phyloP scores from a whole-genome alignment of 2,329 filamentous ascomycete genomes.

The Pseudogymnoascus sp. region DNA sequence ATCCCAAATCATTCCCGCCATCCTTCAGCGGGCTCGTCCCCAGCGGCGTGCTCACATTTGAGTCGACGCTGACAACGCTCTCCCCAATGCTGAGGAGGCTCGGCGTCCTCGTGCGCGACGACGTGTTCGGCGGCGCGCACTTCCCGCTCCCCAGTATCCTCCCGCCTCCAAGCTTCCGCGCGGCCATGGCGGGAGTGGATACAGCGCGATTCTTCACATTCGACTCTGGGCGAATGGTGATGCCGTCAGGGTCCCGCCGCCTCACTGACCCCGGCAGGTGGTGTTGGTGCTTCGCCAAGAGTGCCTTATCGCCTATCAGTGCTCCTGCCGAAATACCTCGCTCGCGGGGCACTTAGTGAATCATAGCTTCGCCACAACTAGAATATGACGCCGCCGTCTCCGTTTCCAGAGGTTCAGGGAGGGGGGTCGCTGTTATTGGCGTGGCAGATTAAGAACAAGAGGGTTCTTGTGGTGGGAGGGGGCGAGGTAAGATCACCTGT shows the following conservation, averaged over 20 bases:
- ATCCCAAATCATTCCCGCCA: constrained; percentile 69
- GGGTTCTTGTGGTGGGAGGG: constrained; percentile 86
- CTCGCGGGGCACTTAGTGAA: constrained; percentile 1
- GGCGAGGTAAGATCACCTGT: constrained; percentile 65
- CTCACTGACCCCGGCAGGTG: constrained; percentile 1
- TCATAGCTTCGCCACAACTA: background rate
- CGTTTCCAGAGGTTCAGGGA: constrained; percentile 74
- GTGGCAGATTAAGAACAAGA: constrained; percentile 88
- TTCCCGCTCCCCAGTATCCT: constrained; percentile 84
- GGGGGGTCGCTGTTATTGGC: constrained; percentile 91
- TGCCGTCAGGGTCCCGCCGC: constrained; percentile 6
- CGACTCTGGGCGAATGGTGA: constrained; percentile 6
- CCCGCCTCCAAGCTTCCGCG: constrained; percentile 83
- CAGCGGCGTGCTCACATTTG: constrained; percentile 48
- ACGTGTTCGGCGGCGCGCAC: constrained; percentile 57
- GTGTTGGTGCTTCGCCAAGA: background rate
- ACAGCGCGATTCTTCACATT: constrained; percentile 8
- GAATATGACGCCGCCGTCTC: background rate
- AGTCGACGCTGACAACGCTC: constrained; percentile 73
- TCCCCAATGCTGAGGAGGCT: constrained; percentile 49
- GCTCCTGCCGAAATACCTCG: background rate
- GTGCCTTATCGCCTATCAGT: background rate
- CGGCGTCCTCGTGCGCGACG: constrained; percentile 30
- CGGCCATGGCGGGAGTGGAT: constrained; percentile 55
- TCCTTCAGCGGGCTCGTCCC: constrained; percentile 60